Evolutionary conservation across 352 stramenopile species (phyloP).

Genomic region (Phytophthora quininea): DNA sequence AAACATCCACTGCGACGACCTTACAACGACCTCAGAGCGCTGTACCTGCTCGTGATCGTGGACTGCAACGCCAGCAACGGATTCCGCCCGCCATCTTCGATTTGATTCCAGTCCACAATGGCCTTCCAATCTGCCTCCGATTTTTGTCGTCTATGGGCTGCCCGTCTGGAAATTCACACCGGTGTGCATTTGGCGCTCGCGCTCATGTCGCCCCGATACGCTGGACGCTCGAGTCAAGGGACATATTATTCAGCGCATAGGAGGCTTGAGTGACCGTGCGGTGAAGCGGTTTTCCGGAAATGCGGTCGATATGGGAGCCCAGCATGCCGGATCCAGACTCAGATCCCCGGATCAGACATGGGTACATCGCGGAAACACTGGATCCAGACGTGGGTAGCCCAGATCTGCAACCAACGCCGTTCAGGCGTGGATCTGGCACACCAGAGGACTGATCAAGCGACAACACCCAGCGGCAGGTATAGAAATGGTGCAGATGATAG

Average conservation of each 20-base stretch:
- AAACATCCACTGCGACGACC: background rate
- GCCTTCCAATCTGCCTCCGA: slow-evolving; percentile 6
- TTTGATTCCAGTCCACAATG: slow-evolving; percentile 14
- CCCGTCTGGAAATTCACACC: background rate
- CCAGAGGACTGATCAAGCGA: no score
- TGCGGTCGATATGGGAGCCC: no score
- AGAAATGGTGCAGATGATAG: no score
- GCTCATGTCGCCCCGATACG: background rate
- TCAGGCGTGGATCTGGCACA: no score
- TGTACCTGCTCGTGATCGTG: background rate
- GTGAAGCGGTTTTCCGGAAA: no score
- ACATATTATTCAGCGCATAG: slow-evolving; percentile 9
- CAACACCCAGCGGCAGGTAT: no score
- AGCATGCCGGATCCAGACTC: no score
- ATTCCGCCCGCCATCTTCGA: slow-evolving; percentile 16
- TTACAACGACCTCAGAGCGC: background rate
- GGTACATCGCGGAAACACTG: no score
- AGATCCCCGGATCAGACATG: no score
- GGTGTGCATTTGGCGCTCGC: background rate
- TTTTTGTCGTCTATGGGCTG: slow-evolving; percentile 12
- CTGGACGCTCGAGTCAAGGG: slow-evolving; percentile 11
- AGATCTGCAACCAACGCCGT: no score
- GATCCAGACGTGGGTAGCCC: no score
- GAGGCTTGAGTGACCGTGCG: background rate
- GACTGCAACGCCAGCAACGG: slow-evolving; percentile 4